Base-by-base conservation (phyloP, 2,329 filamentous ascomycete genomes). In the Fusarium temperatum region DNA sequence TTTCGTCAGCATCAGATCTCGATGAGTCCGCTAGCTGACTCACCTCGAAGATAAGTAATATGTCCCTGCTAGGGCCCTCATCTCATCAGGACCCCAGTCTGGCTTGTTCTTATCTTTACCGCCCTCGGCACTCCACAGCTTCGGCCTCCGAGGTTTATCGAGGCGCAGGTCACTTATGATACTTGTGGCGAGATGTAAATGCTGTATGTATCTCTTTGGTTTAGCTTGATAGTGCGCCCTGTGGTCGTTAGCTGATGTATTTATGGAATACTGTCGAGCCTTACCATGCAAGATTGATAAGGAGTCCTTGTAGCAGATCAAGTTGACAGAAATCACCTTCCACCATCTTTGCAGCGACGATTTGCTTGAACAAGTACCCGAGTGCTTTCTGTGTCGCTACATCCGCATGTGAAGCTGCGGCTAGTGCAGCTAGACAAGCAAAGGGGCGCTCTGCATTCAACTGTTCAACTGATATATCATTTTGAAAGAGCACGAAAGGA, bases 221-320 rank as follows among this genome's bases (percentile, higher is more conserved):
- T 78, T 72, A 3, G 79, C 74, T 32, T 80, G 79, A 26, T 78
- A 82, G 24, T 82, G 80, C 17, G 79, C 80, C 80, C 80, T 81
- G 30, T 6, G 22, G 12, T 2, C 9, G 8, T 75, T 12, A 76
- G 74, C 22, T 22, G n/a, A 6, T 4, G 15, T 1, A 8, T 2
- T 8, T 7, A 2, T 5, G 6, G 7, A 3, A 4, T 3, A 7
- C 17, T 1, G 4, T 1, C 0, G 8, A 54, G 50, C 3, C 71
- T 1, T 70, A 81, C 80, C 80, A 82, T 30, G 80, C 80, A 13
- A 81, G 56, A 39, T 77, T 67, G 9, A 82, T 73, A 1, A 82
- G 72, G 3, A 82, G 77, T 6, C 78, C 80, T 48, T 81, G 79
- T 1, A 82, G 30, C 5, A 81, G 42, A 39, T 82, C 80, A 0